Evolutionary conservation across 495 filamentous ascomycete species (phyloP).

Genomic region (Amphirosellinia nigrospora): DNA sequence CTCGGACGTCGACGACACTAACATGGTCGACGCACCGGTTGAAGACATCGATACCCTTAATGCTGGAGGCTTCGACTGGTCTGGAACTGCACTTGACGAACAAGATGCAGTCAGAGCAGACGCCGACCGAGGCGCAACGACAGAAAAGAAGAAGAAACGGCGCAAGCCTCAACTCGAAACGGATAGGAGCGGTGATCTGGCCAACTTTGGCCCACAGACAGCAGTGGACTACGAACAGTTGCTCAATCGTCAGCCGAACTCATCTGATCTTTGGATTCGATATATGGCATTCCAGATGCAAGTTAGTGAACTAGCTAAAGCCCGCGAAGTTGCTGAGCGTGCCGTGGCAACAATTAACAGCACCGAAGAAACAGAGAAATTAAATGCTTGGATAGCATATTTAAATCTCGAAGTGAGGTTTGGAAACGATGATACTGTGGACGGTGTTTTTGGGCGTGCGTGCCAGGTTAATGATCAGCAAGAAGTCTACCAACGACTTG

Average conservation of each 20-base stretch:
- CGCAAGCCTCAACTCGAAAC: conserved; percentile 80
- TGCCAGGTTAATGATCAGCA: conserved; percentile 93
- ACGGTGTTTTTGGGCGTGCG: conserved; percentile 88
- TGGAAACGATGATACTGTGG: conserved; percentile 81
- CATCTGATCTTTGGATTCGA: conserved; percentile 85
- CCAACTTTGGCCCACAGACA: conserved; percentile 88
- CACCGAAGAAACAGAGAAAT: conserved; percentile 83
- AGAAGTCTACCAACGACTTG: conserved; percentile 86
- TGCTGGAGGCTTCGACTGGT: conserved; percentile 87
- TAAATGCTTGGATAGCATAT: conserved; percentile 93
- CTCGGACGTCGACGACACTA: conserved; percentile 57
- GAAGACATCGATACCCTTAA: conserved; percentile 66
- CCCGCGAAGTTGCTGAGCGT: conserved; percentile 85
- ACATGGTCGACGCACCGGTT: conserved; percentile 52
- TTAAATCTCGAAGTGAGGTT: conserved; percentile 94
- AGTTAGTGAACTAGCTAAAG: conserved; percentile 82
- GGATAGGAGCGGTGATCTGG: conserved; percentile 87
- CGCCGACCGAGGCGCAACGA: conserved; percentile 54
- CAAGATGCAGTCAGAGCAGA: conserved; percentile 51
- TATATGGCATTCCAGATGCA: conserved; percentile 98
- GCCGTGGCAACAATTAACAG: conserved; percentile 89
- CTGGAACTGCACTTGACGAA: conserved; percentile 62
- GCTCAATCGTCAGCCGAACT: conserved; percentile 87
- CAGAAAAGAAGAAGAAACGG: conserved; percentile 78
- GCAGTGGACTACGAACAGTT: conserved; percentile 91